phyloP scores from a whole-genome alignment of 2,329 filamentous ascomycete genomes.

The Colletotrichum sp. region DNA sequence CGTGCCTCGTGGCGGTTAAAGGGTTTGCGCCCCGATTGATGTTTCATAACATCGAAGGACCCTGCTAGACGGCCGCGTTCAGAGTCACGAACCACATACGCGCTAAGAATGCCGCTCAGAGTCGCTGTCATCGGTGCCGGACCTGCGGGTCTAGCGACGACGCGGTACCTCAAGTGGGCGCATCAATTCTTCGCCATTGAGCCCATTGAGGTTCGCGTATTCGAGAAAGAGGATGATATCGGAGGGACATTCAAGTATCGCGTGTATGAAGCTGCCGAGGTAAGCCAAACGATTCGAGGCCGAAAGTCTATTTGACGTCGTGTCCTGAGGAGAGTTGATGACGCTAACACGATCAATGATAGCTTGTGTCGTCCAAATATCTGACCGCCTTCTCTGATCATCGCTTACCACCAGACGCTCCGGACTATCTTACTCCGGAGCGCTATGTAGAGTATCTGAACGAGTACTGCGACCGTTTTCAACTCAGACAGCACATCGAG shows the following conservation, averaged over 20 bases:
- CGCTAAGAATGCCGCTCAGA: conserved; percentile 12
- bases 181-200: conserved; percentile 41
- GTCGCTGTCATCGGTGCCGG: conserved; percentile 51
- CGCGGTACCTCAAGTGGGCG: conserved; percentile 45
- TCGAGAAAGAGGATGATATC: conserved; percentile 47
- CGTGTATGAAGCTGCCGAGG: conserved; percentile 52
- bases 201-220: conserved; percentile 47
- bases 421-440: conserved; percentile 48
- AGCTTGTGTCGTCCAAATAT: conserved; percentile 53
- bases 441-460: conserved; percentile 48
- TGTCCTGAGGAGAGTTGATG: neutral
- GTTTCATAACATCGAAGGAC: conserved; percentile 6
- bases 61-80: neutral
- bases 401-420: conserved; percentile 42
- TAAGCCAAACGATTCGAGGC: neutral
- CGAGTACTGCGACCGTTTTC: conserved; percentile 43
- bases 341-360: neutral
- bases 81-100: neutral
- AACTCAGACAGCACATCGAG: conserved; percentile 41
- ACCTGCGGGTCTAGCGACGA: conserved; percentile 46
- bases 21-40: neutral
- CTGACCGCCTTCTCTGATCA: conserved; percentile 57
- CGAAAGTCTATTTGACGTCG: neutral
- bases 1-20: neutral
- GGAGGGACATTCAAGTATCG: conserved; percentile 54